Conservation (phyloP, 306 rosid species). For the Acacia crassicarpa region DNA sequence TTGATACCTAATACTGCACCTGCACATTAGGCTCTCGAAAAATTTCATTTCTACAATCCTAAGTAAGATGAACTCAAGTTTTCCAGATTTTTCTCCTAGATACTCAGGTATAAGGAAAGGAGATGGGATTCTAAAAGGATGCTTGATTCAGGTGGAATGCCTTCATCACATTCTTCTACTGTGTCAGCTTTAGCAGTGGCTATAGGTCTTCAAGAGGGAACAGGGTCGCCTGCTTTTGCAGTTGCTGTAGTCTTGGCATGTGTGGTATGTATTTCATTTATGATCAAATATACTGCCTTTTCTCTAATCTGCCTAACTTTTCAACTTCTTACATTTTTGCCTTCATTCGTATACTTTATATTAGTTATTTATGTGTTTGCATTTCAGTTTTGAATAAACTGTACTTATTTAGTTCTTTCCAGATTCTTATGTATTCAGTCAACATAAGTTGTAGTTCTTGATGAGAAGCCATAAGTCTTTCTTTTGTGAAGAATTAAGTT, state of each 20-base stretch:
- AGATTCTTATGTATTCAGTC: conserved; percentile 7
- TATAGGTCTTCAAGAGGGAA: conserved; percentile 71
- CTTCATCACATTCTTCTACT: conserved; percentile 90
- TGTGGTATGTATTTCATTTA: conserved; percentile 53
- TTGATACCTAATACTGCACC: background rate
- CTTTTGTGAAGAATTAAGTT: background rate
- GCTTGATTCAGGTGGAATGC: conserved; percentile 93
- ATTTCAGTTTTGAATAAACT: background rate
- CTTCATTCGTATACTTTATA: background rate
- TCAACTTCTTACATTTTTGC: background rate
- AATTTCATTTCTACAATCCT: background rate
- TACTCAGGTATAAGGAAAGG: conserved; percentile 79
- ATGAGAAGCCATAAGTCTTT: background rate
- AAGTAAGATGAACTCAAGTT: conserved; percentile 22
- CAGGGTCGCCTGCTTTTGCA: conserved; percentile 76
- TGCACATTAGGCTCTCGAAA: conserved; percentile 14
- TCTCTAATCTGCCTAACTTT: background rate
- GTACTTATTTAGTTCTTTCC: background rate
- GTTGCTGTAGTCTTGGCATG: conserved; percentile 74
- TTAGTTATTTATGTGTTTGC: background rate
- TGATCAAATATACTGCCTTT: background rate
- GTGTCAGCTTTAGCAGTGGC: conserved; percentile 77
- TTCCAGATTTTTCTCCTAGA: conserved; percentile 41
- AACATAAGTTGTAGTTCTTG: background rate
- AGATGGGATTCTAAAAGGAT: conserved; percentile 89